These are phyloP conservation scores for Tolypocladium amazonense DNA, from an alignment of 2,329 filamentous ascomycete species.

Conservation along the genomic window DNA sequence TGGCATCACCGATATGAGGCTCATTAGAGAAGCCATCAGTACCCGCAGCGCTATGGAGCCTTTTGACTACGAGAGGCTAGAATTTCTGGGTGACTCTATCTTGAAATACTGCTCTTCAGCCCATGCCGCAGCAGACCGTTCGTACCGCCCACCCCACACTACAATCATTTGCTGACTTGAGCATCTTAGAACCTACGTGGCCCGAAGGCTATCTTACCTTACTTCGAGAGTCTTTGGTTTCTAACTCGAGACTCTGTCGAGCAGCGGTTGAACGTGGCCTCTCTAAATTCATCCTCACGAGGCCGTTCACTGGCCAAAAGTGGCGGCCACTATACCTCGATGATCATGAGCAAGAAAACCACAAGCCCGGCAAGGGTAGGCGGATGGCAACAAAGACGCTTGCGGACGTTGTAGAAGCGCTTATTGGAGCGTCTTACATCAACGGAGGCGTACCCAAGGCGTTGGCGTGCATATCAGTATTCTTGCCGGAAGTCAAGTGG, in stretches of 20 bases:
- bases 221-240: conserved; percentile 59
- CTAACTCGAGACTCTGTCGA: conserved; percentile 61
- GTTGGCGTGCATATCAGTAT: conserved; percentile 50
- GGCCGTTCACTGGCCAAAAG: conserved; percentile 54
- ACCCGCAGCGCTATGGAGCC: conserved; percentile 48
- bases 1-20: conserved; percentile 37
- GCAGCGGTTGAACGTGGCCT: conserved; percentile 54
- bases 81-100: conserved; percentile 78
- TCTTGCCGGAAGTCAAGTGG: conserved; percentile 54
- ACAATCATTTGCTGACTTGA: conserved; percentile 5
- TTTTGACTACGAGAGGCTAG: conserved; percentile 70
- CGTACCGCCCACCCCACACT: conserved; percentile 13
- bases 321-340: conserved; percentile 59
- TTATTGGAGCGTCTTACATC: conserved; percentile 66
- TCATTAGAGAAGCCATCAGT: conserved; percentile 61
- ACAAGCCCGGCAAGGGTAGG: conserved; percentile 13
- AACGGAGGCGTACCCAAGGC: conserved; percentile 58
- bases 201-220: conserved; percentile 67
- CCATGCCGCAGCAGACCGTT: conserved; percentile 47
- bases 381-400: conserved; percentile 64
- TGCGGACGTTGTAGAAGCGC: conserved; percentile 77
- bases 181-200: conserved; percentile 45
- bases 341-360: conserved; percentile 14
- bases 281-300: conserved; percentile 61
- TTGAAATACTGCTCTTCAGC: conserved; percentile 65